Evolutionary conservation across 805 yeast species (phyloP).

Genomic region (Priceomyces medius): DNA sequence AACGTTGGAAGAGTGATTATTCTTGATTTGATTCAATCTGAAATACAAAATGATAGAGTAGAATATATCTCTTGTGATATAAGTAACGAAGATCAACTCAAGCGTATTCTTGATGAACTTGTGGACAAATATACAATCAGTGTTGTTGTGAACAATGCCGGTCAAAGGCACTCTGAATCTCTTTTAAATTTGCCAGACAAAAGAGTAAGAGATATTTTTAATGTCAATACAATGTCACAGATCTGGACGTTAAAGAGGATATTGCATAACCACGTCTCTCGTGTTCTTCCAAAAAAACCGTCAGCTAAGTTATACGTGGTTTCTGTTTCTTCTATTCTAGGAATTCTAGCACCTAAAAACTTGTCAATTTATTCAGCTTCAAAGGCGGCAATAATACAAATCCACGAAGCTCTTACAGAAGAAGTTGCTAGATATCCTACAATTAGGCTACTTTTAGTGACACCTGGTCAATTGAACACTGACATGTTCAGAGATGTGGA

Average conservation of each 20-base stretch:
- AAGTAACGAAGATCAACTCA: constrained; percentile 15
- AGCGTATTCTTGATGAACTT: constrained; percentile 1
- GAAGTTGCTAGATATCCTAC: constrained; percentile 29
- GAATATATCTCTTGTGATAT: constrained; percentile 25
- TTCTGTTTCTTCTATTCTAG: constrained; percentile 47
- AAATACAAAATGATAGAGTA: constrained; percentile 14
- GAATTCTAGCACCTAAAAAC: constrained; percentile 47
- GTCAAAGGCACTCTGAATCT: constrained; percentile 37
- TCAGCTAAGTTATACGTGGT: constrained; percentile 32
- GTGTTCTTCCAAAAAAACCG: constrained; percentile 6
- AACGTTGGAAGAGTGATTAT: constrained; percentile 24
- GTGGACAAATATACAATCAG: constrained; percentile 12
- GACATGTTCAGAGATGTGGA: constrained; percentile 49
- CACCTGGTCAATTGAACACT: constrained; percentile 53
- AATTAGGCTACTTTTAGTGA: constrained; percentile 37
- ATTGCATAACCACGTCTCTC: constrained; percentile 18
- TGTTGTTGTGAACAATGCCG: constrained; percentile 49
- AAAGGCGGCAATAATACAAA: constrained; percentile 44
- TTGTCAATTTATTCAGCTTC: constrained; percentile 50
- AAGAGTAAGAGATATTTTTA: constrained; percentile 24
- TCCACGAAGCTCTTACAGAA: constrained; percentile 45
- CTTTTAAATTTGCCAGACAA: constrained; percentile 22
- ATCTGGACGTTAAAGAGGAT: constrained; percentile 23
- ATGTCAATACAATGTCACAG: constrained; percentile 33
- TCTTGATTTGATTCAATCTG: constrained; percentile 27